Conservation (phyloP, 805 yeast genomes). For the Pichia deserticola region DNA sequence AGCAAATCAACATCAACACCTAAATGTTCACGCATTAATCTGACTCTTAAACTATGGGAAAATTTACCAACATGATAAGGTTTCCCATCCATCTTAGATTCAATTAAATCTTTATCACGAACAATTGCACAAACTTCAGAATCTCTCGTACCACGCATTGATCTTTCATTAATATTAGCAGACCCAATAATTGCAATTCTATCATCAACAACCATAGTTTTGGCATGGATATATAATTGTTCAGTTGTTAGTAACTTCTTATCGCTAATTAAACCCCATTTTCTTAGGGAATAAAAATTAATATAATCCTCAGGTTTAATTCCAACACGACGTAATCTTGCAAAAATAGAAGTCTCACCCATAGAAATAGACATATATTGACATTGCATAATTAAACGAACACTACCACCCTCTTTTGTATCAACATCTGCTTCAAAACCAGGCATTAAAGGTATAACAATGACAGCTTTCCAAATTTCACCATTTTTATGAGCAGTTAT, state of each 20-base stretch:
- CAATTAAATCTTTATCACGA: conserved; percentile 70
- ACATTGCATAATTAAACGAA: conserved; percentile 92
- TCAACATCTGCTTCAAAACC: conserved; percentile 94
- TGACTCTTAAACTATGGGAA: conserved; percentile 80
- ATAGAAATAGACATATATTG: conserved; percentile 90
- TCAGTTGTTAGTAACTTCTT: conserved; percentile 71
- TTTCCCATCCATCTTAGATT: conserved; percentile 70
- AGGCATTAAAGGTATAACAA: conserved; percentile 93
- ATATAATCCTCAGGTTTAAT: conserved; percentile 88
- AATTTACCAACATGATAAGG: conserved; percentile 78
- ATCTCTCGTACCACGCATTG: conserved; percentile 90
- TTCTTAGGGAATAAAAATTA: conserved; percentile 83
- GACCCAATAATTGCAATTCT: conserved; percentile 91
- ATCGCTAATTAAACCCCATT: conserved; percentile 92
- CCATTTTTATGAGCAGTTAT: conserved; percentile 76
- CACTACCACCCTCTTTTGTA: conserved; percentile 88
- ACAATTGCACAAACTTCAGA: conserved; percentile 89
- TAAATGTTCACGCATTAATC: conserved; percentile 93
- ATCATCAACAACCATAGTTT: conserved; percentile 87
- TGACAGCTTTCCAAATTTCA: conserved; percentile 81
- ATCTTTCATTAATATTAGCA: conserved; percentile 94
- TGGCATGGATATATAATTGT: conserved; percentile 90
- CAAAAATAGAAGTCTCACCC: conserved; percentile 83
- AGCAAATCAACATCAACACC: conserved; percentile 88
- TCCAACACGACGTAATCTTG: conserved; percentile 67